Evolutionary conservation across 2,329 filamentous ascomycete species (phyloP).

Genomic region (Alternaria rosae): DNA sequence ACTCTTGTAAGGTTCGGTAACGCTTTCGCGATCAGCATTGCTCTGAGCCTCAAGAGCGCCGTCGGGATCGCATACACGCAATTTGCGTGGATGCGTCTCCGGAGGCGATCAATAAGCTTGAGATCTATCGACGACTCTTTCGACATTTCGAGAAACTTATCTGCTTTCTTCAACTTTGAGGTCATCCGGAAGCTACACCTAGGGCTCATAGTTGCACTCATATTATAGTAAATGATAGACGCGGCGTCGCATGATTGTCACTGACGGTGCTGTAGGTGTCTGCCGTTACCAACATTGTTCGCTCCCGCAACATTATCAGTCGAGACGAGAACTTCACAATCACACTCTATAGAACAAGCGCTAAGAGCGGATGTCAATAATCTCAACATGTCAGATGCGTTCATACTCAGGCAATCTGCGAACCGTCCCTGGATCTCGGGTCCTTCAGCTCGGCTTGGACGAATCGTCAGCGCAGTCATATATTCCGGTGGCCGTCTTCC

Average conservation of each 20-base stretch:
- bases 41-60: neutral
- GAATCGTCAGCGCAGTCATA: neutral
- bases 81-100: neutral
- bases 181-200: rapidly evolving
- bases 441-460: neutral
- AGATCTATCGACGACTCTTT: neutral
- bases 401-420: rapidly evolving
- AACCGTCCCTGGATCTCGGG: rapidly evolving
- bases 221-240: neutral
- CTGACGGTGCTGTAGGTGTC: rapidly evolving
- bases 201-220: neutral
- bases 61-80: neutral
- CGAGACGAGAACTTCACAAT: neutral
- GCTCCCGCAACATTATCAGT: neutral
- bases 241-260: rapidly evolving
- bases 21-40: neutral
- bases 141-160: neutral
- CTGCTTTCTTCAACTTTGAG: neutral
- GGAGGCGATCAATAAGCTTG: rapidly evolving
- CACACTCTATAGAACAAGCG: rapidly evolving
- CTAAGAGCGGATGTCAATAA: neutral
- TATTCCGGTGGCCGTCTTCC: too few relatives aligned
- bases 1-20: rapidly evolving
- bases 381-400: rapidly evolving
- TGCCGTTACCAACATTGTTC: neutral